Conservation (phyloP, 1,139 yeast genomes). For the Blastobotrys serpentis region DNA sequence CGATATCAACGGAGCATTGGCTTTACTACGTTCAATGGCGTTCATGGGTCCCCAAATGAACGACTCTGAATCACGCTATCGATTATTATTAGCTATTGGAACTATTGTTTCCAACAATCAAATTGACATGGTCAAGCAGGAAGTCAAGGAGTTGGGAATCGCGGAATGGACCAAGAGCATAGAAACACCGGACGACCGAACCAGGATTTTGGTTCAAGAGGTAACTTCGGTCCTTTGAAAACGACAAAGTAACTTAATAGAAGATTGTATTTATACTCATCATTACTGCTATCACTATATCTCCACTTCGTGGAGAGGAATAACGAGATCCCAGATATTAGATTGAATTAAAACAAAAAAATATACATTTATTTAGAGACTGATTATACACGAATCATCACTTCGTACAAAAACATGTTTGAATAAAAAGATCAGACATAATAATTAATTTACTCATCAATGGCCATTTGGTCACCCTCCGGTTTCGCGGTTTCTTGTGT, state of each 20-base stretch:
- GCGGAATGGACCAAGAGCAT: constrained; percentile 13
- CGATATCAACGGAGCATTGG: constrained; percentile 28
- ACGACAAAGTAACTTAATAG: neutral
- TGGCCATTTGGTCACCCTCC: neutral
- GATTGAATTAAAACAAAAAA: too few species aligned
- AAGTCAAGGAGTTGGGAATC: constrained; percentile 18
- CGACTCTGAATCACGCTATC: constrained; percentile 52
- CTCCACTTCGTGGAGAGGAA: neutral
- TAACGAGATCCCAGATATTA: too few species aligned
- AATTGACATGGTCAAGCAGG: constrained; percentile 16
- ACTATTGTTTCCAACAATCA: constrained; percentile 35
- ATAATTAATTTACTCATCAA: constrained; percentile 11
- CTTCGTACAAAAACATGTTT: too few species aligned
- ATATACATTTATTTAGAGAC: too few species aligned
- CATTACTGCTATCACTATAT: too few species aligned
- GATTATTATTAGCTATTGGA: constrained; percentile 56
- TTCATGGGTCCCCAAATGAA: constrained; percentile 23
- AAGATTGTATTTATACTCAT: neutral
- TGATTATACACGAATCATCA: too few species aligned
- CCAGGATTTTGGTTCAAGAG: constrained; percentile 9
- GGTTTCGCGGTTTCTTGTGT: neutral
- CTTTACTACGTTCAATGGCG: constrained; percentile 33
- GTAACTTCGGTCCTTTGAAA: neutral
- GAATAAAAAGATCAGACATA: too few species aligned
- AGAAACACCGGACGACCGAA: constrained; percentile 10